Evolutionary conservation across 495 filamentous ascomycete genomes (phyloP).

Genomic region (Acidomyces sp.): DNA sequence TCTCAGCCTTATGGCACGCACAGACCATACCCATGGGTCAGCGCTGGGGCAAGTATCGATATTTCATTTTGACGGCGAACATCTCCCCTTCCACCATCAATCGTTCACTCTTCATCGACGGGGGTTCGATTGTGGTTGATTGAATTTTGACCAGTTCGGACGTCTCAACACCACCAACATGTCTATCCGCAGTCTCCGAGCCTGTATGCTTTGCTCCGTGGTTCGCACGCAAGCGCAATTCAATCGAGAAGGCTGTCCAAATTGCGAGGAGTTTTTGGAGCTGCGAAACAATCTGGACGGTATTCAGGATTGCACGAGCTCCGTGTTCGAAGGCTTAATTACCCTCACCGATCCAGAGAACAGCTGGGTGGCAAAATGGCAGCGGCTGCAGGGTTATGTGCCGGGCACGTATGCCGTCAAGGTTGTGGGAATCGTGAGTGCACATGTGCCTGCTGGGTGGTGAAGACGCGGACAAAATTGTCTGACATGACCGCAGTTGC

Average conservation of each 20-base stretch:
- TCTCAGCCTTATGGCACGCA: not conserved
- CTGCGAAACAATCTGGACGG: conserved; percentile 63
- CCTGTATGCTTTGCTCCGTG: conserved; percentile 96
- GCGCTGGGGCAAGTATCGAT: too few species aligned
- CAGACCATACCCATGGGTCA: too few species aligned
- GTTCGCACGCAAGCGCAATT: conserved; percentile 42
- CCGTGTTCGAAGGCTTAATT: conserved; percentile 85
- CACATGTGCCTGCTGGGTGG: too few species aligned
- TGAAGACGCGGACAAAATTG: too few species aligned
- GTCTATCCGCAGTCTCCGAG: conserved; percentile 60
- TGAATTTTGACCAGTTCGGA: too few species aligned
- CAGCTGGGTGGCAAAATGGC: conserved; percentile 91
- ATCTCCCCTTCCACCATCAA: too few species aligned
- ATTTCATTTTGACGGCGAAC: too few species aligned
- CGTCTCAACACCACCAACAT: conserved; percentile 27
- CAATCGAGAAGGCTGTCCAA: conserved; percentile 58
- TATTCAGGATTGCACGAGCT: conserved; percentile 84
- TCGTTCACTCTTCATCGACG: too few species aligned
- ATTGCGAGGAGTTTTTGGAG: conserved; percentile 84
- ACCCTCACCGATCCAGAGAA: conserved; percentile 58
- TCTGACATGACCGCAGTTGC: conserved; percentile 18
- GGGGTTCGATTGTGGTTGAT: too few species aligned
- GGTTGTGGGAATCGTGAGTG: conserved; percentile 44
- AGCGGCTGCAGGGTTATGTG: conserved; percentile 76
- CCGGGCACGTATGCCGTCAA: conserved; percentile 86